These are phyloP conservation scores for Rhazya stricta DNA, from an alignment of 257 asterid genomes.

Conservation along the genomic window DNA sequence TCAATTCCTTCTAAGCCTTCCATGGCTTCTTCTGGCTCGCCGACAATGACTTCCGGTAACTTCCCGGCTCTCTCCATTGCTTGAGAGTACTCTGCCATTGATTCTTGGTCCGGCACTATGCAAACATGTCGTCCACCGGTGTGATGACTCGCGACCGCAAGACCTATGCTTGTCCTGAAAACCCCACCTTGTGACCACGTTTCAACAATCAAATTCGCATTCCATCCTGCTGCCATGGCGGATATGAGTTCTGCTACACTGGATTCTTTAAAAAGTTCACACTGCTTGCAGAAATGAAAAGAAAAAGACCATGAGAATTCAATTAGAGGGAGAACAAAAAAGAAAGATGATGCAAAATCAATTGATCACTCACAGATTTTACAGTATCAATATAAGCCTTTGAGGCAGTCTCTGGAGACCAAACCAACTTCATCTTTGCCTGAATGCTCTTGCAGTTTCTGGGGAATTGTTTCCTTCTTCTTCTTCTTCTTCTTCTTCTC, in stretches of 20 bases:
- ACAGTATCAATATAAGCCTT: constrained; percentile 85
- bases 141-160: constrained; percentile 58
- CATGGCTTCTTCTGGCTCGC: constrained; percentile 41
- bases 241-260: constrained; percentile 69
- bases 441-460: background rate
- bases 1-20: constrained; percentile 47
- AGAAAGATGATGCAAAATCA: background rate
- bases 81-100: constrained; percentile 36
- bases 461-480: background rate
- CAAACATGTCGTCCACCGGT: constrained; percentile 71
- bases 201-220: constrained; percentile 66
- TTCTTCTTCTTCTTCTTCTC: background rate
- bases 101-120: constrained; percentile 53
- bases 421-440: constrained; percentile 60
- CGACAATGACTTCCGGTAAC: constrained; percentile 36
- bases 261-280: constrained; percentile 40
- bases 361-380: constrained; percentile 50
- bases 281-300: constrained; percentile 31
- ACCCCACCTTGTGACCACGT: constrained; percentile 76
- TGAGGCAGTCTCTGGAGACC: constrained; percentile 87
- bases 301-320: background rate
- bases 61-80: constrained; percentile 45
- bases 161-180: constrained; percentile 62
- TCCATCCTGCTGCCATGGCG: constrained; percentile 94
- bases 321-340: background rate